Conservation (phyloP, 116 monocot species). For the Posidonia oceanica region DNA sequence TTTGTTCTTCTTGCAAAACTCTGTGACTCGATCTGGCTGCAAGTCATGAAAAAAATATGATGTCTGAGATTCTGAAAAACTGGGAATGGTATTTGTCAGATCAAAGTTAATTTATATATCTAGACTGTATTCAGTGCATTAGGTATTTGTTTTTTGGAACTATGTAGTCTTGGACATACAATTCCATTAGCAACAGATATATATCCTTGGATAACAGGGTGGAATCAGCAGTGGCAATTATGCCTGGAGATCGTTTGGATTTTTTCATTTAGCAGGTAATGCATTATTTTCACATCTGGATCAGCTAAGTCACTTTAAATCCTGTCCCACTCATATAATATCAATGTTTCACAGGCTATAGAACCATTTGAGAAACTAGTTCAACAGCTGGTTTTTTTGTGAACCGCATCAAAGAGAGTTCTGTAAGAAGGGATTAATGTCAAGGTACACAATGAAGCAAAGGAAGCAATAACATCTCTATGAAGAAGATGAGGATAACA, state of each 20-base stretch:
- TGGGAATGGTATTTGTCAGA: not conserved
- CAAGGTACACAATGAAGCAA: too few species aligned
- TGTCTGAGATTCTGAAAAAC: not conserved
- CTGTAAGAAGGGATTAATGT: too few species aligned
- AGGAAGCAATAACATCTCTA: too few species aligned
- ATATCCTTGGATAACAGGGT: too few species aligned
- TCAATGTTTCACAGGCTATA: too few species aligned
- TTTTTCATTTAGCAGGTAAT: not conserved
- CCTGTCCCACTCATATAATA: not conserved
- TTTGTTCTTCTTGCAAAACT: slow-evolving; percentile 89
- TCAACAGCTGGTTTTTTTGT: too few species aligned
- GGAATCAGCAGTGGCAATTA: not conserved
- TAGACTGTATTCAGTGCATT: not conserved
- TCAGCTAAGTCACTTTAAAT: not conserved
- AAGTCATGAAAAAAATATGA: slow-evolving; percentile 12
- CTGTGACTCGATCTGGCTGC: slow-evolving; percentile 95
- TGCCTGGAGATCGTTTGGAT: not conserved
- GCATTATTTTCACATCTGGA: not conserved
- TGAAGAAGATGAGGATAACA: too few species aligned
- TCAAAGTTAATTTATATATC: too few species aligned
- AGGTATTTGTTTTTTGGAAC: not conserved
- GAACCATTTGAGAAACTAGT: too few species aligned
- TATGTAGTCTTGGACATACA: too few species aligned
- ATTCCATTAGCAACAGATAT: not conserved
- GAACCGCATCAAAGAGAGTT: too few species aligned